Evolutionary conservation across 257 asterid species (phyloP), one percentile per base, ranked within the genome.

Genomic region (Asclepias syriaca): DNA sequence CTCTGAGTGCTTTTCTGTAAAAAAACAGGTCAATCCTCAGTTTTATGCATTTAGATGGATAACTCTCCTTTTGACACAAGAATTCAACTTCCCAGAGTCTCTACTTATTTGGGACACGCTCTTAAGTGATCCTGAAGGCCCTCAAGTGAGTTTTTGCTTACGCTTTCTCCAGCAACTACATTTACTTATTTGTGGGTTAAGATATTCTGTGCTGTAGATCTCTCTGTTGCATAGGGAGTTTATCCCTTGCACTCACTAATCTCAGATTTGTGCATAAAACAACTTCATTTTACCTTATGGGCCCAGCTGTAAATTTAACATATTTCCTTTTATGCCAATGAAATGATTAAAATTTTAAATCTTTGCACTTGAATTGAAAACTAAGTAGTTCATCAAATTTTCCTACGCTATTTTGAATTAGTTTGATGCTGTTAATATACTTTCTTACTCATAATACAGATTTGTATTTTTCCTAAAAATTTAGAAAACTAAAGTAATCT

Each of bases 41-140:
- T 94, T 94, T 72, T 94, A 94, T 74, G 98, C 98, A 75, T 94
- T 94, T 88, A 88, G 96, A 84, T 94, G 98, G 98, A 94, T 94
- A 77, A 94, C 98, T 16, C 96, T 94, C 68, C 97, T 94, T 65
- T 79, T 91, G 90, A 91, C 97, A 40, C 98, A 94, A 80, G 98
- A 94, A 78, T 94, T 91, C 84, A 87, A 84, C 75, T 94, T 94
- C 65, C 83, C 95, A 0, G 95, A 94, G 81, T 84, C 82, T 78
- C 88, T 91, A 69, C 79, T 85, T 66, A 94, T 94, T 74, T 94
- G 98, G 98, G 98, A 94, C 81, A 87, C 96, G 60, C 87, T 94
- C 45, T 82, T 94, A 68, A 94, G 98, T 78, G 98, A 94, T 82
- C 95, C 96, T 6, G 98, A 91, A 79, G 98, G 98, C 79, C 96